Conservation (phyloP, 129 eudicot species). For the Lactuca saligna region DNA sequence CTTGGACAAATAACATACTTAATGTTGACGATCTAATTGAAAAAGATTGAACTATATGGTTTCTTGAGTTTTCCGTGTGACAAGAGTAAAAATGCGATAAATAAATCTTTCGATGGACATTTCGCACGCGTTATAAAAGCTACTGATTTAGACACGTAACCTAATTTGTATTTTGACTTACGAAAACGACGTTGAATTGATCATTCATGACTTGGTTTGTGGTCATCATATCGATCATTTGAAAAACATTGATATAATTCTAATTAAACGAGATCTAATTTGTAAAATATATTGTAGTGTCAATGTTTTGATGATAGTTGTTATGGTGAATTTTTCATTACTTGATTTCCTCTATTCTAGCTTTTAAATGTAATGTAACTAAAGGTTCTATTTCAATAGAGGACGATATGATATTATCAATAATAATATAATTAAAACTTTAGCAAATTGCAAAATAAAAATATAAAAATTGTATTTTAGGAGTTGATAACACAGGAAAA, state of each 20-base stretch:
- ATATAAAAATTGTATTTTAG: background rate
- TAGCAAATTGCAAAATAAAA: background rate
- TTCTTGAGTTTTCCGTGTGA: slow-evolving; percentile 11
- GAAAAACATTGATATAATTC: background rate
- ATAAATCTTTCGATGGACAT: slow-evolving; percentile 6
- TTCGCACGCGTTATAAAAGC: slow-evolving; percentile 16
- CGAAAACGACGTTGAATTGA: slow-evolving; percentile 12
- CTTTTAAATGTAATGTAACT: too few relatives aligned
- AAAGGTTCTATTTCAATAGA: too few relatives aligned
- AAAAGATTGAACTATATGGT: slow-evolving; percentile 13
- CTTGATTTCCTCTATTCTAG: background rate
- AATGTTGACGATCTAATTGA: background rate
- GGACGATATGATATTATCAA: background rate
- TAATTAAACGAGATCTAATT: background rate
- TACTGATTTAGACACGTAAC: slow-evolving; percentile 27
- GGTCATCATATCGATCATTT: background rate
- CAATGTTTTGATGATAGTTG: background rate
- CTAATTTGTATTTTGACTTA: slow-evolving; percentile 16
- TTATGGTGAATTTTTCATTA: background rate
- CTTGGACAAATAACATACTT: background rate
- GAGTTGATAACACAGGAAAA: slow-evolving; percentile 10
- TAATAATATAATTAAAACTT: background rate
- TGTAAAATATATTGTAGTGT: background rate
- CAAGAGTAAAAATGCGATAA: slow-evolving; percentile 1
- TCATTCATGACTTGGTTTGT: background rate